Base-by-base conservation (phyloP, 129 eudicot genomes). In the Heracleum sosnowskyi region DNA sequence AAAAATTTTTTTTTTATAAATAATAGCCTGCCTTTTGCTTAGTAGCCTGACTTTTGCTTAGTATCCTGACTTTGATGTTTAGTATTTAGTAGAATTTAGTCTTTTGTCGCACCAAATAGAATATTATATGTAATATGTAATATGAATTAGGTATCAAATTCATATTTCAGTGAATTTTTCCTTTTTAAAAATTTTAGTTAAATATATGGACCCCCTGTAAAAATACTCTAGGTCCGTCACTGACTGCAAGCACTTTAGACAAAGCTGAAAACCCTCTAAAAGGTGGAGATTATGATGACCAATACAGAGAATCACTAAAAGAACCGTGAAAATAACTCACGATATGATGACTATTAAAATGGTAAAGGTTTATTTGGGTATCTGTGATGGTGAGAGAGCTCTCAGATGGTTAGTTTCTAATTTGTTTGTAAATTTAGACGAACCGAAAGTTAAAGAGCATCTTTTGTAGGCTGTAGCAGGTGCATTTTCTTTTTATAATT, bases 301-400 rank as follows among this genome's bases (percentile, higher is more conserved):
- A 89, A 34, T 94, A 94, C 79, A 96, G 98, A 80, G 97, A 89
- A 42, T 86, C 97, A n/a, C 34, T 75, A 81, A 78, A 80, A 78
- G 68, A 75, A 41, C 45, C 40, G 84, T 47, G 82, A 83, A 57
- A 83, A 80, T 77, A 83, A 77, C 51, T 42, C 44, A 4, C 76
- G 69, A 45, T 79, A 41, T 41, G 12, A 41, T 9, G 39, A 76
- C 28, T 82, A 87, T 79, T 94, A 87, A 15, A 82, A 85, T 72
- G 97, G 89, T 74, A 92, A 91, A 81, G 98, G 91, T 88, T 84
- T 93, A 73, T 91, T 91, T 78, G 98, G 98, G 44, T 89, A 91
- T 86, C 68, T 73, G 47, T 76, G 44, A 55, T 29, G 42, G 71
- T 49, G 62, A 69, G 28, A 75, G 64, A 73, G 35, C 70, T 47